A percentile compares a stretch with the other conserved stretches of the same genome.
phyloP scores from a whole-genome alignment of 768 basidiomycete genomes.

The Calocera cornea region DNA sequence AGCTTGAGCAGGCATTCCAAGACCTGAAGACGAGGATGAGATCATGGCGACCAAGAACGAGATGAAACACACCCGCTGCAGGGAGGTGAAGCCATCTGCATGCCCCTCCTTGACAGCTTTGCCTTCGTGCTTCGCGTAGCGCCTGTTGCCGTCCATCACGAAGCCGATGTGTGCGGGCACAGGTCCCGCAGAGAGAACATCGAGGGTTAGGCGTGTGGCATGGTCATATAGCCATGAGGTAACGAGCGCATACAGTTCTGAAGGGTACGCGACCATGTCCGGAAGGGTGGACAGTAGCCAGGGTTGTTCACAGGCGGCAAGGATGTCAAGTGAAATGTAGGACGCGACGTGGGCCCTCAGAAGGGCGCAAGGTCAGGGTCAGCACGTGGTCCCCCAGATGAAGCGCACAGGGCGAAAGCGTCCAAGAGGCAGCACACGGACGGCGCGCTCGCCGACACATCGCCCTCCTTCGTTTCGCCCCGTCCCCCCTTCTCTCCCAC shows the following conservation, averaged over 20 bases:
- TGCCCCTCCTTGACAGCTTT: constrained; percentile 68
- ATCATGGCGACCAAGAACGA: constrained; percentile 5
- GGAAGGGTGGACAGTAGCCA: not conserved
- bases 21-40: constrained; percentile 37
- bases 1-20: constrained; percentile 74
- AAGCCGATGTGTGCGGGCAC: constrained; percentile 85
- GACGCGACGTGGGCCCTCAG: not conserved
- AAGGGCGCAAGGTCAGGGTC: not conserved
- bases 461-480: no score
- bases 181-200: constrained; percentile 65
- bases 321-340: not conserved
- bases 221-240: not conserved
- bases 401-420: not conserved
- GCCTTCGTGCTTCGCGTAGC: constrained; percentile 55
- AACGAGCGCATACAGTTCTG: not conserved
- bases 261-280: not conserved
- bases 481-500: no score
- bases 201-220: constrained; percentile 36
- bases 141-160: constrained; percentile 93
- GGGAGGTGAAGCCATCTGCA: constrained; percentile 63
- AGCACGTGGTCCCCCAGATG: not conserved
- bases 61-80: constrained; percentile 51
- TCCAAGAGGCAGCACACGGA: not conserved
- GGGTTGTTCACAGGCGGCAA: no score
- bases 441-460: no score